Percentiles rank a stretch among this genome's conserved stretches.
Evolutionary conservation across 495 filamentous ascomycete species (phyloP).

Genomic region (Thermochaetoides thermophila): DNA sequence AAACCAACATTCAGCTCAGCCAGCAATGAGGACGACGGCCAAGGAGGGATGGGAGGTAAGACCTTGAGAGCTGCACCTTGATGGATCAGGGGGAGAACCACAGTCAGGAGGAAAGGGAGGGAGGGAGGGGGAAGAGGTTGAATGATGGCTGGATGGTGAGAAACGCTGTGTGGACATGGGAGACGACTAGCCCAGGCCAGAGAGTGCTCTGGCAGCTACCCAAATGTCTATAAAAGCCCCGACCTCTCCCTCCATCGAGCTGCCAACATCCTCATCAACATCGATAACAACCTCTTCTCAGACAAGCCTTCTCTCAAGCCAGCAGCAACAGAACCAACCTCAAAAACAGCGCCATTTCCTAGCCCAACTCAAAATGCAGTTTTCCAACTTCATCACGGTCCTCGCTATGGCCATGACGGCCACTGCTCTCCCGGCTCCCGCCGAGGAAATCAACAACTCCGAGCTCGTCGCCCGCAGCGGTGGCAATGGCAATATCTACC

Average conservation of each 20-base stretch:
- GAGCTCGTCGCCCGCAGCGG: slow-evolving; percentile 3
- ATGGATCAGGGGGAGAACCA: no score
- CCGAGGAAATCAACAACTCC: not conserved
- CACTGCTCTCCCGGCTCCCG: slow-evolving; percentile 4
- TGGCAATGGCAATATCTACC: not conserved
- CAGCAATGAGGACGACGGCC: no score
- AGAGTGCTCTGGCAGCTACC: no score
- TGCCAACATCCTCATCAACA: not conserved
- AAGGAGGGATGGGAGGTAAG: no score
- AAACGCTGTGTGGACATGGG: no score
- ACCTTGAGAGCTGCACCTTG: no score
- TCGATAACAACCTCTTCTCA: not conserved
- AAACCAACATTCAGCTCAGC: no score
- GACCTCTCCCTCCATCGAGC: not conserved
- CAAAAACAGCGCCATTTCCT: not conserved
- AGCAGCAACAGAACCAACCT: not conserved
- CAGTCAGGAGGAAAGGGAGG: no score
- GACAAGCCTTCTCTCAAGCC: not conserved
- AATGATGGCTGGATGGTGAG: no score
- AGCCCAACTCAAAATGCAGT: slow-evolving; percentile 11
- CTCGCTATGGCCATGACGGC: slow-evolving; percentile 6
- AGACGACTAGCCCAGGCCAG: no score
- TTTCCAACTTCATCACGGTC: slow-evolving; percentile 4
- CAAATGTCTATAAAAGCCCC: not conserved
- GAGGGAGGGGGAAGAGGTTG: no score